Base-by-base conservation (phyloP, 164 flowering plant species). In the Macadamia integrifolia region DNA sequence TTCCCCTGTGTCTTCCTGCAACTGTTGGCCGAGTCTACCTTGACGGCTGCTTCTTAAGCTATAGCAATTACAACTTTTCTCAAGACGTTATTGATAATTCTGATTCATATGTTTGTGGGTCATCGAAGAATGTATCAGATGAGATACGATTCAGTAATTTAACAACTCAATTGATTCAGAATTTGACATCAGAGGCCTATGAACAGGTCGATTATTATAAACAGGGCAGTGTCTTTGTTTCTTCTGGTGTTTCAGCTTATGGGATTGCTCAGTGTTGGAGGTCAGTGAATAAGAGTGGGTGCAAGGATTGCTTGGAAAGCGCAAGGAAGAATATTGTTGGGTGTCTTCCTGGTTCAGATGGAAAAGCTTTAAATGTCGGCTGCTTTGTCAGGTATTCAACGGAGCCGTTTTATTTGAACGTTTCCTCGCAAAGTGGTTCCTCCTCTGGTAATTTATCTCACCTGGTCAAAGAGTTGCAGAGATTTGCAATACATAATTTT, bases 241-340 rank as follows among this genome's bases (percentile, higher is more conserved):
- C 59, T 2, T 18, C 58, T 5, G 6, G 63, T 35, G 58, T 58
- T 40, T 2, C 30, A 2, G 67, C 58, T 64, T 70, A 70, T 40
- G 73, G 68, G 58, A 40, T 64, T 4, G 73, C 73, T 9, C 29
- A 70, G 62, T 70, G 73, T 56, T 70, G 73, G 73, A 70, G 61
- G 58, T 63, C 67, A 56, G 11, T 64, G 30, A 62, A 64, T 58
- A 49, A 9, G 23, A 65, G 18, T 56, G 64, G 48, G 13, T 65
- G 64, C n/a, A 65, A 65, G 49, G 59, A 46, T 9, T 71, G 73
- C 56, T 60, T 65, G 69, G 49, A 58, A 35, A 65, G 40, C 29
- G 68, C 73, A 57, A 48, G 58, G 43, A 43, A 64, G 23, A 56
- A 57, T 31, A 59, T 59, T 44, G 23, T 58, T 58, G 59, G 69